phyloP scores from a whole-genome alignment of 2,329 filamentous ascomycete species.

The Neopestalotiopsis clavispora region DNA sequence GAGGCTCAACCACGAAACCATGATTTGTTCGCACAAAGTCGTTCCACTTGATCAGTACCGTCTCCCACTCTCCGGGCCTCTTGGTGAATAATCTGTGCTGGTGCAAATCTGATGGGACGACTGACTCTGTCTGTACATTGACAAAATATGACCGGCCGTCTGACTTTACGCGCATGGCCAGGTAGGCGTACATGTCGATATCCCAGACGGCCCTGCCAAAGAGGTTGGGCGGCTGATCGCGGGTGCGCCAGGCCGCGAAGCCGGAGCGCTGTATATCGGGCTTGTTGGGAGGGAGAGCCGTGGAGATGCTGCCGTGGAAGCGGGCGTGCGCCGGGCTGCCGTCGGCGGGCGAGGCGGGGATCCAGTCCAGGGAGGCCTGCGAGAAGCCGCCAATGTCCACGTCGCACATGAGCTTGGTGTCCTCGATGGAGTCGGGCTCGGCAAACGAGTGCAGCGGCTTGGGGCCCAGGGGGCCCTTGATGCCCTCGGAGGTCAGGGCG shows the following conservation, averaged over 20 bases:
- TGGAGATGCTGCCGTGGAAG: slow-evolving; percentile 90
- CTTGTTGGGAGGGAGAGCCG: slow-evolving; percentile 74
- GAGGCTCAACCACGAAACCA: slow-evolving; percentile 89
- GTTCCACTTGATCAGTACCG: slow-evolving; percentile 85
- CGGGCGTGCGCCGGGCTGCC: slow-evolving; percentile 65
- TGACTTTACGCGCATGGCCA: slow-evolving; percentile 86
- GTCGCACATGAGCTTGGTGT: slow-evolving; percentile 84
- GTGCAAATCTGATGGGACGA: slow-evolving; percentile 94
- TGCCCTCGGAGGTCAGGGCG: slow-evolving; percentile 71
- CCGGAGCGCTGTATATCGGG: slow-evolving; percentile 80
- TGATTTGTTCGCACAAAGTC: slow-evolving; percentile 96
- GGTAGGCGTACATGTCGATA: slow-evolving; percentile 85
- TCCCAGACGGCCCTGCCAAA: slow-evolving; percentile 89
- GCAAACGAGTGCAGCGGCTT: slow-evolving; percentile 70
- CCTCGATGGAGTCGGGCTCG: slow-evolving; percentile 47
- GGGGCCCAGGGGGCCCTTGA: slow-evolving; percentile 68
- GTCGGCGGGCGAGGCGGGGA: slow-evolving; percentile 39
- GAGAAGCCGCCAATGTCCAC: slow-evolving; percentile 87
- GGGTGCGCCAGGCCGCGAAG: slow-evolving; percentile 89
- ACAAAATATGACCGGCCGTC: slow-evolving; percentile 93
- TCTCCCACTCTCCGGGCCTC: slow-evolving; percentile 89
- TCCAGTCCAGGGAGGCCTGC: slow-evolving; percentile 71
- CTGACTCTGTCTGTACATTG: slow-evolving; percentile 92
- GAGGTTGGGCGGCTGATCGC: slow-evolving; percentile 75
- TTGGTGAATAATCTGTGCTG: slow-evolving; percentile 87